phyloP scores from a whole-genome alignment of 2,329 filamentous ascomycete species.

The Colletotrichum sp. region DNA sequence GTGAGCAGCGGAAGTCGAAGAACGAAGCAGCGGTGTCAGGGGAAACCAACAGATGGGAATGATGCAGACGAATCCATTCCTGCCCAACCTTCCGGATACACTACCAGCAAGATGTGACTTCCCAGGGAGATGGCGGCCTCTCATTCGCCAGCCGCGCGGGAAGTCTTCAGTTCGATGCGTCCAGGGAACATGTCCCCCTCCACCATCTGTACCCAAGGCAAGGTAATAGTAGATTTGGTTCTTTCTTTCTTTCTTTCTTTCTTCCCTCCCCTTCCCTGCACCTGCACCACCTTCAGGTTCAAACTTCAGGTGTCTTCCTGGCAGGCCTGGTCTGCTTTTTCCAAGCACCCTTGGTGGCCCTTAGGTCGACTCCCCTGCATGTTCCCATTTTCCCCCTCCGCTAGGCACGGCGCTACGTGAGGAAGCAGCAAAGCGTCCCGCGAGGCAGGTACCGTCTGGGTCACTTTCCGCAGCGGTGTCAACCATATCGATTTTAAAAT shows the following conservation, averaged over 20 bases:
- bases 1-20: neutral
- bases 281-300: neutral
- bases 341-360: neutral
- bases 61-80: neutral
- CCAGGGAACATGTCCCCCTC: neutral
- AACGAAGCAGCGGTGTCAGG: neutral
- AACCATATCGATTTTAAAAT: neutral
- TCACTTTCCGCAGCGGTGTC: neutral
- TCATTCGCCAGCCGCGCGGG: neutral
- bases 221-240: neutral
- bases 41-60: neutral
- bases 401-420: neutral
- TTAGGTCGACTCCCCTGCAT: neutral
- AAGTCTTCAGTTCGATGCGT: neutral
- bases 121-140: neutral
- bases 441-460: neutral
- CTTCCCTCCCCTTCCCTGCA: neutral
- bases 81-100: neutral
- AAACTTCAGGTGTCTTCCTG: neutral
- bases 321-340: neutral
- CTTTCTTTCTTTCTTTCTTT: neutral
- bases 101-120: neutral
- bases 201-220: neutral
- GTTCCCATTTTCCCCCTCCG: neutral
- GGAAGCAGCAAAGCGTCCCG: neutral